A percentile compares a stretch with the other conserved stretches of the same genome.
phyloP scores from a whole-genome alignment of 1,284 basidiomycete genomes.

The Papiliotrema nemorosa region DNA sequence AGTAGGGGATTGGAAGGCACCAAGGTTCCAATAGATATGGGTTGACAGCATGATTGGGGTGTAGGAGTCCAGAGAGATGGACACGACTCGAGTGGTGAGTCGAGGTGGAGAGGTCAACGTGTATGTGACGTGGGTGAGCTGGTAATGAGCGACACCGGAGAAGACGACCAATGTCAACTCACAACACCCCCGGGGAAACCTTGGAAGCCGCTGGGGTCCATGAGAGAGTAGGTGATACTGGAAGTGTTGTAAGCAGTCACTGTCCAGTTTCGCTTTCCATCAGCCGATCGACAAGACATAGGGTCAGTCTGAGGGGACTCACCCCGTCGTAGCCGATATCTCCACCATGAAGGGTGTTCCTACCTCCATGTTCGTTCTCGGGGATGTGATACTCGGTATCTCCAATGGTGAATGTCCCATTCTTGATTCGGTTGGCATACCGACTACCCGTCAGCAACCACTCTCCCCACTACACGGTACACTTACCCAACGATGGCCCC shows the following conservation, averaged over 20 bases:
- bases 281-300: background rate
- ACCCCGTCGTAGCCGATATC: constrained; percentile 24
- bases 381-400: constrained; percentile 20
- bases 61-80: constrained; percentile 19
- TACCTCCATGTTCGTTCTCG: constrained; percentile 30
- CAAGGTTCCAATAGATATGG: constrained; percentile 40
- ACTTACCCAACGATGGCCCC: constrained; percentile 35
- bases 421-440: constrained; percentile 37
- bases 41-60: constrained; percentile 38
- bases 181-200: constrained; percentile 37
- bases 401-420: constrained; percentile 27
- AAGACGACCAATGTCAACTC: background rate
- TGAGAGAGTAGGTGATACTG: constrained; percentile 20
- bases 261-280: constrained; percentile 22
- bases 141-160: background rate
- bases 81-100: constrained; percentile 20
- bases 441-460: constrained; percentile 13
- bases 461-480: background rate
- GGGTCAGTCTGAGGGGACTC: background rate
- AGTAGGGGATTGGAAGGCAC: constrained; percentile 15
- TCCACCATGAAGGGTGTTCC: constrained; percentile 28
- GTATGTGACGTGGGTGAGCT: constrained; percentile 30
- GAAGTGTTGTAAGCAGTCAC: constrained; percentile 16
- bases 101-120: constrained; percentile 15
- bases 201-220: constrained; percentile 18